Evolutionary conservation across 768 basidiomycete species (phyloP).

Genomic region (Crucibulum laeve): DNA sequence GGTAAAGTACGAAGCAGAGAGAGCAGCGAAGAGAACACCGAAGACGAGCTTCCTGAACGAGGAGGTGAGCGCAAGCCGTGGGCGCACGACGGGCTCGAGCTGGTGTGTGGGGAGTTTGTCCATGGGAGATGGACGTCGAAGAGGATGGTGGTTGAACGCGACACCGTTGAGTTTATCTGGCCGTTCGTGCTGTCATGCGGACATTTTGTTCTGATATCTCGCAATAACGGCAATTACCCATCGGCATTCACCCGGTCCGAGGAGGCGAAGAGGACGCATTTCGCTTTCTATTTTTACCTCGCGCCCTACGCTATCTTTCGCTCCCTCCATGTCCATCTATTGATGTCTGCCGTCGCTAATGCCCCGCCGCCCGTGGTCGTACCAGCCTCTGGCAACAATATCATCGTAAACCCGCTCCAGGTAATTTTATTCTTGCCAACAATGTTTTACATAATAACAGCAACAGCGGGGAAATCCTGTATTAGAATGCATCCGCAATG

Average conservation of each 20-base stretch:
- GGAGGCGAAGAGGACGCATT: too few relatives aligned
- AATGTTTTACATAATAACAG: background rate
- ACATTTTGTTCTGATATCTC: too few relatives aligned
- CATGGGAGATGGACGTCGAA: conserved; percentile 16
- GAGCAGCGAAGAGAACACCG: conserved; percentile 17
- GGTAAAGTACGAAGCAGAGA: conserved; percentile 19
- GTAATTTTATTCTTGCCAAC: conserved; percentile 20
- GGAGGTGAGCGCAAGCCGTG: too few relatives aligned
- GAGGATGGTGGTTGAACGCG: too few relatives aligned
- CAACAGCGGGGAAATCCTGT: conserved; percentile 81
- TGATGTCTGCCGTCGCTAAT: conserved; percentile 16
- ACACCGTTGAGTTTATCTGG: too few relatives aligned
- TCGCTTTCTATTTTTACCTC: too few relatives aligned
- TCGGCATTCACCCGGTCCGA: too few relatives aligned
- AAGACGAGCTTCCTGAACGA: conserved; percentile 10
- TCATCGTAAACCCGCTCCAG: conserved; percentile 60
- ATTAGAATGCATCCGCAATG: conserved; percentile 81
- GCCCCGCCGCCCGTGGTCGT: conserved; percentile 54
- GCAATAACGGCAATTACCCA: too few relatives aligned
- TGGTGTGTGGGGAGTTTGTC: conserved; percentile 27
- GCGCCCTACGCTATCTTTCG: too few relatives aligned
- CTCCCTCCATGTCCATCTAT: conserved; percentile 8
- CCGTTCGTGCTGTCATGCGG: too few relatives aligned
- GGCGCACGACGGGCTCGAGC: conserved; percentile 3
- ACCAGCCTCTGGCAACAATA: conserved; percentile 60